Evolutionary conservation across 2,329 filamentous ascomycete species (phyloP).

Genomic region (Chaetomiaceae sp.): DNA sequence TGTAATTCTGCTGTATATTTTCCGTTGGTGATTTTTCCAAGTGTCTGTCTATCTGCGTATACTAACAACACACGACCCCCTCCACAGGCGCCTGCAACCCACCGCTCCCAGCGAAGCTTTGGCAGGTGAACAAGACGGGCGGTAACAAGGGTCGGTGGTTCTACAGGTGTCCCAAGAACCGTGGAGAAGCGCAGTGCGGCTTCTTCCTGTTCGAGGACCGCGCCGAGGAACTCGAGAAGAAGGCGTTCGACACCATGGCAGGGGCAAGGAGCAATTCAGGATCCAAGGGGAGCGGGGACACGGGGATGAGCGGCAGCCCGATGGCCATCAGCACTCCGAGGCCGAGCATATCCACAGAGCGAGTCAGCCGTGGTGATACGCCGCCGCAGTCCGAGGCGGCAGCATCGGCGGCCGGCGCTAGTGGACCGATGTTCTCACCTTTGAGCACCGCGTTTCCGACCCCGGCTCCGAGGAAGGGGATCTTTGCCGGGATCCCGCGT

Average conservation of each 20-base stretch:
- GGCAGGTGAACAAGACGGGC: conserved; percentile 36
- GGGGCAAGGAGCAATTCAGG: background rate
- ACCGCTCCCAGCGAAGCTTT: conserved; percentile 33
- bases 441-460: conserved; percentile 17
- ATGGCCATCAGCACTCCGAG: too few species aligned
- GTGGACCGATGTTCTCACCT: conserved; percentile 15
- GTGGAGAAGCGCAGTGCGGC: conserved; percentile 32
- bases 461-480: conserved; percentile 1
- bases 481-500: conserved; percentile 10
- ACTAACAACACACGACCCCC: background rate
- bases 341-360: background rate
- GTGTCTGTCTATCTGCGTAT: too few species aligned
- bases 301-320: background rate
- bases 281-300: too few species aligned
- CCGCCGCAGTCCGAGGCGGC: conserved; percentile 16
- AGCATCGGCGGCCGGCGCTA: background rate
- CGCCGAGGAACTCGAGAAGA: conserved; percentile 31
- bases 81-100: conserved; percentile 12
- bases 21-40: too few species aligned
- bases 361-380: background rate
- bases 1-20: too few species aligned
- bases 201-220: conserved; percentile 45
- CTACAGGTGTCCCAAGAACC: conserved; percentile 36
- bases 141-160: conserved; percentile 40
- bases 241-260: conserved; percentile 7